phyloP scores from a whole-genome alignment of 1,284 basidiomycete species.

The Marasmius sp. region DNA sequence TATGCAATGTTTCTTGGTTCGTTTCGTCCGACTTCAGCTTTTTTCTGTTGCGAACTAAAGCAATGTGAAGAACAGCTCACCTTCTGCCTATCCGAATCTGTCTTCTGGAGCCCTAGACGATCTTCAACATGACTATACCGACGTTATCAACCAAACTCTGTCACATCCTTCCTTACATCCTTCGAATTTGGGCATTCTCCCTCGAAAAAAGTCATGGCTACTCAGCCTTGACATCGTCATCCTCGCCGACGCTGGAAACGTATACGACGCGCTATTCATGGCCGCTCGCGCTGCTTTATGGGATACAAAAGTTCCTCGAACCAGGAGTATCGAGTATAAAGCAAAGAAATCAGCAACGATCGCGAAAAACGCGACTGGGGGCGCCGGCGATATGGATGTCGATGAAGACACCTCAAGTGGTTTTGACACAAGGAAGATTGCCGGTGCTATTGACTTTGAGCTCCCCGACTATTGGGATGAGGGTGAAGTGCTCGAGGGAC shows the following conservation, averaged over 20 bases:
- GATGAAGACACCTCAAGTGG: slow-evolving; percentile 49
- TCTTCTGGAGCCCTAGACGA: slow-evolving; percentile 65
- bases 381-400: slow-evolving; percentile 51
- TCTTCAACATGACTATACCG: slow-evolving; percentile 66
- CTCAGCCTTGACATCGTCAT: slow-evolving; percentile 69
- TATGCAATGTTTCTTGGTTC: slow-evolving; percentile 74
- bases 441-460: slow-evolving; percentile 71
- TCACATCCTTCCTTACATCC: slow-evolving; percentile 64
- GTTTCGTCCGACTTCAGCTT: slow-evolving; percentile 23
- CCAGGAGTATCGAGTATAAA: slow-evolving; percentile 63
- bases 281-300: slow-evolving; percentile 73
- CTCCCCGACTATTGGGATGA: slow-evolving; percentile 84
- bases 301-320: slow-evolving; percentile 80
- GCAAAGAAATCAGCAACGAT: slow-evolving; percentile 20
- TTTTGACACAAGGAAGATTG: slow-evolving; percentile 54
- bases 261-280: slow-evolving; percentile 75
- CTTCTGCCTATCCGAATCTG: slow-evolving; percentile 72
- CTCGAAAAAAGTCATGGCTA: slow-evolving; percentile 66
- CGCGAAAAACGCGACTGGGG: slow-evolving; percentile 20
- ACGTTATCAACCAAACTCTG: slow-evolving; percentile 56
- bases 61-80: slow-evolving; percentile 56
- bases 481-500: slow-evolving; percentile 60
- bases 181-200: slow-evolving; percentile 60
- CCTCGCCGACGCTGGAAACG: slow-evolving; percentile 69
- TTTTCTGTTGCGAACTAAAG: slow-evolving; percentile 25